Base-by-base conservation (phyloP, 441 rosid species). In the Arabidopsis lyrata region DNA sequence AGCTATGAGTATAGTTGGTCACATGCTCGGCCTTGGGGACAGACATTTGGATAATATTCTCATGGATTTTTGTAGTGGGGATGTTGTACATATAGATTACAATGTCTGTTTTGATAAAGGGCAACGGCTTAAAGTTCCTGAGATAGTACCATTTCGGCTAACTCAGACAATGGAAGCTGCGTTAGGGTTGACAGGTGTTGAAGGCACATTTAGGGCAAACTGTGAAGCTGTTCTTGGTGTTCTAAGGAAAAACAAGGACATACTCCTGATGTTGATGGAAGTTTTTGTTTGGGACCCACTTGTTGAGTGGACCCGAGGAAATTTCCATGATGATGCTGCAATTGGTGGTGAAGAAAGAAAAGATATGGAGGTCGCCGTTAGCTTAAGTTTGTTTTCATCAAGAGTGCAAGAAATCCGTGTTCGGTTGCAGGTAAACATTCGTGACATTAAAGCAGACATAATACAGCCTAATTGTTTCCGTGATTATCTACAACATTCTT, bases 271-370 rank as follows among this genome's bases (percentile, higher is more conserved):
- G 99, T 79, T 95, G 73, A 85, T 95, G 67, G 98, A 95, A 82
- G 97, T 88, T 59, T 95, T 95, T 82, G 88, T 91, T 66, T 95
- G 99, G 99, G 97, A 95, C 84, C 99, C 99, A 63, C 95, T 95
- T 65, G 85, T 95, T 72, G 99, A 95, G 84, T 95, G 99, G 98
- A 95, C 98, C 54, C 85, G 98, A 70, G 99, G 90, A 68, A 97
- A 95, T 82, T 93, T 91, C 80, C 99, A 90, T 63, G 97, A 95
- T 86, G 99, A 91, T 77, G 97, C 97, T 74, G 97, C 97, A 63
- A 93, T 93, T 83, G 97, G 91, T 70, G 97, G 97, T 73, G 98
- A 89, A 83, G 99, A 95, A 87, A 91, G 99, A 82, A 95, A 92
- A 83, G 98, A 97, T 79, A 95, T 95, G 99, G 99, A 95, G 82